phyloP scores from a whole-genome alignment of 2,329 filamentous ascomycete species.

The Aspergillus jensenii region DNA sequence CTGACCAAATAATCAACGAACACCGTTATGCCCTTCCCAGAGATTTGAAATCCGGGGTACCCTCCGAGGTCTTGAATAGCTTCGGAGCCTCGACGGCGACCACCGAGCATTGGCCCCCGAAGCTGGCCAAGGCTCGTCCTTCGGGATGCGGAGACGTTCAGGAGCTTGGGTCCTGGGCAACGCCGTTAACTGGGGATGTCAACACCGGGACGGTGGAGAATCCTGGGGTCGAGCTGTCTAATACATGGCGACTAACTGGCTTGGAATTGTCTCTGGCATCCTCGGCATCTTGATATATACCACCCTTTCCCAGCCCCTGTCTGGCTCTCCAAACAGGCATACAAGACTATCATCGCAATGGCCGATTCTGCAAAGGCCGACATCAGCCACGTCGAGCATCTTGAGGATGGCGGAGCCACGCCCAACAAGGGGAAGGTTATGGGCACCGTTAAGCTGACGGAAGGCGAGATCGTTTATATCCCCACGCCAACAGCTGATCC shows the following conservation, averaged over 20 bases:
- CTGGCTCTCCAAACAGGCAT: not conserved
- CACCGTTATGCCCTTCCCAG: too few relatives aligned
- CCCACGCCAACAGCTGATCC: slow-evolving; percentile 37
- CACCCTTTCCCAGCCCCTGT: not conserved
- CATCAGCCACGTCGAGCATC: slow-evolving; percentile 18
- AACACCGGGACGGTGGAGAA: not conserved
- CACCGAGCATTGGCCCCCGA: too few relatives aligned
- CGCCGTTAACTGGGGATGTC: too few relatives aligned
- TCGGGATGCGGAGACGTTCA: not conserved
- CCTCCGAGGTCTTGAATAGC: too few relatives aligned
- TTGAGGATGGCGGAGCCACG: slow-evolving; percentile 10
- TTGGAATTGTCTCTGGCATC: not conserved
- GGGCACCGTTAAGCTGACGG: slow-evolving; percentile 31
- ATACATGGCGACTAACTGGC: not conserved
- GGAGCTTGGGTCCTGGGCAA: not conserved
- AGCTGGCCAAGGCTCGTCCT: too few relatives aligned
- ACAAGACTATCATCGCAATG: not conserved
- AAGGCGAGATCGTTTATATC: slow-evolving; percentile 35
- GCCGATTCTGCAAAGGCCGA: slow-evolving; percentile 4
- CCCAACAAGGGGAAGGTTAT: slow-evolving; percentile 15
- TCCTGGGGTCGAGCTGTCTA: not conserved
- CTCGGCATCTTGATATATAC: not conserved
- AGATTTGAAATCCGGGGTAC: too few relatives aligned
- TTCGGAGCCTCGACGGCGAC: too few relatives aligned
- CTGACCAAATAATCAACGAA: too few relatives aligned